phyloP scores from a whole-genome alignment of 257 asterid genomes.

The Galeopsis tetrahit region DNA sequence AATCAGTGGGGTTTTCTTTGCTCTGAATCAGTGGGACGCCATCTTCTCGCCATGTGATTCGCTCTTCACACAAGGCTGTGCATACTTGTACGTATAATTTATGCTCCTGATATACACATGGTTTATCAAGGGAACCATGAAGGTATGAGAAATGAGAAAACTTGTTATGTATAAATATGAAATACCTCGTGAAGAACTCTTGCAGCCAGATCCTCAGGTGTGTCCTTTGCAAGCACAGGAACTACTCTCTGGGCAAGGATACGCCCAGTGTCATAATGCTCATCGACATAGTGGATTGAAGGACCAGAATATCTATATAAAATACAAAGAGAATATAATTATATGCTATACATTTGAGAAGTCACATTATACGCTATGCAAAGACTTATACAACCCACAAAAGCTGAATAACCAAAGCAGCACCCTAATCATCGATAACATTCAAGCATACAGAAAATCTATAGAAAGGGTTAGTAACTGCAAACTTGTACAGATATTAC shows the following conservation, averaged over 20 bases:
- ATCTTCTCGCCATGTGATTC: slow-evolving; percentile 72
- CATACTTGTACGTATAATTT: slow-evolving; percentile 63
- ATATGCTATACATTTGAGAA: neutral
- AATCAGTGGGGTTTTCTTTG: slow-evolving; percentile 53
- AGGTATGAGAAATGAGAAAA: neutral
- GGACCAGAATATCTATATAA: slow-evolving; percentile 73
- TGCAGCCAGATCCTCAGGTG: slow-evolving; percentile 79
- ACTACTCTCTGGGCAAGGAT: slow-evolving; percentile 83
- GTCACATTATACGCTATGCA: neutral
- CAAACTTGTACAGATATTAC: neutral
- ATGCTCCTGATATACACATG: slow-evolving; percentile 60
- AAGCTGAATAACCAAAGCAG: neutral
- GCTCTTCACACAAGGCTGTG: slow-evolving; percentile 71
- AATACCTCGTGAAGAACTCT: slow-evolving; percentile 81
- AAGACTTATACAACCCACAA: neutral
- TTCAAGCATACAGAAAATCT: neutral
- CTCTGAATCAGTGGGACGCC: slow-evolving; percentile 79
- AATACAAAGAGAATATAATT: neutral
- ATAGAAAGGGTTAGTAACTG: neutral
- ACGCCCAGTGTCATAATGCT: slow-evolving; percentile 79
- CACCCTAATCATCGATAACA: neutral
- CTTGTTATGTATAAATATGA: neutral
- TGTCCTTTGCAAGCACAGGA: slow-evolving; percentile 76
- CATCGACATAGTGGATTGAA: slow-evolving; percentile 81
- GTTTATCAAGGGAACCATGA: neutral